phyloP scores from a whole-genome alignment of 495 filamentous ascomycete species.

The Astrocystis sublimbata region DNA sequence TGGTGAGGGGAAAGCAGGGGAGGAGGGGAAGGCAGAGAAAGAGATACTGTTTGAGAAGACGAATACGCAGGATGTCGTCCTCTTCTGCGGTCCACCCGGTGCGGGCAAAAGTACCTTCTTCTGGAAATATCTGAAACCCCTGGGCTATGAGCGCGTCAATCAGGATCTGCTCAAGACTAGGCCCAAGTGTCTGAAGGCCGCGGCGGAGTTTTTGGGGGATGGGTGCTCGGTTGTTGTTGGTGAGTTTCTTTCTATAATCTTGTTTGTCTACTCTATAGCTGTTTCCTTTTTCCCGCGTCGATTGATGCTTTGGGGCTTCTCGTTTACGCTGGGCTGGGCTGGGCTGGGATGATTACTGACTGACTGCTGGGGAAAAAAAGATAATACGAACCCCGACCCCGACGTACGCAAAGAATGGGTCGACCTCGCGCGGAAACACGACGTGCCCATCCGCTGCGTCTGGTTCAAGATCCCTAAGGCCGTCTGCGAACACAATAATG shows the following conservation, averaged over 20 bases:
- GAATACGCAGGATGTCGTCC: conserved; percentile 69
- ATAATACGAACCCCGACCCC: conserved; percentile 87
- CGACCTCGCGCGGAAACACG: conserved; percentile 65
- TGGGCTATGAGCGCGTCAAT: conserved; percentile 83
- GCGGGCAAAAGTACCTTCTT: conserved; percentile 92
- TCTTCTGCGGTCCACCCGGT: conserved; percentile 86
- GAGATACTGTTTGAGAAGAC: conserved; percentile 57
- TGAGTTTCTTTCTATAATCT: conserved; percentile 51
- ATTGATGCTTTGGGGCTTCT: background rate
- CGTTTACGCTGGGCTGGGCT: too few relatives aligned
- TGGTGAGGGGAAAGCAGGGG: conserved; percentile 13
- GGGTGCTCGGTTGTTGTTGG: conserved; percentile 73
- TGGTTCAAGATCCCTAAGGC: conserved; percentile 73
- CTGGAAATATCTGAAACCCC: conserved; percentile 72
- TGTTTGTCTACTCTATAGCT: background rate
- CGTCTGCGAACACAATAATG: conserved; percentile 88
- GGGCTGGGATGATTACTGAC: background rate
- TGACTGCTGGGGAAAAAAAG: conserved; percentile 50
- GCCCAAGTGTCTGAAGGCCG: conserved; percentile 82
- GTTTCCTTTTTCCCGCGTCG: too few relatives aligned
- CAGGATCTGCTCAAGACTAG: conserved; percentile 81
- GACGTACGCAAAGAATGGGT: conserved; percentile 77
- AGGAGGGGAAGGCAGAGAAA: conserved; percentile 13
- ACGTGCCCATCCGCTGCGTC: conserved; percentile 79
- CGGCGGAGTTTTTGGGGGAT: conserved; percentile 60